Conservation (phyloP, 257 asterid species). For the Penstemon barbatus region DNA sequence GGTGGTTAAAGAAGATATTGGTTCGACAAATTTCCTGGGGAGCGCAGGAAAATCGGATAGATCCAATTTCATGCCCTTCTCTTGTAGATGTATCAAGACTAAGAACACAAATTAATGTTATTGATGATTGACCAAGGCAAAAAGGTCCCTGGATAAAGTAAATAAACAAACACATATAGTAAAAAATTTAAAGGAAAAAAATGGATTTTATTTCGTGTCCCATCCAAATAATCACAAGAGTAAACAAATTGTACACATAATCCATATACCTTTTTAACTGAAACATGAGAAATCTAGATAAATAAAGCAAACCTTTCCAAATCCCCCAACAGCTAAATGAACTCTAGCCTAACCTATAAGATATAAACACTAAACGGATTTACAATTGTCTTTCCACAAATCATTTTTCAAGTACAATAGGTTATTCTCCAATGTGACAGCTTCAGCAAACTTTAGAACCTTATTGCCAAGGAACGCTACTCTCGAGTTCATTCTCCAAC, state of each 20-base stretch:
- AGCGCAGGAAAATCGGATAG: too few species aligned
- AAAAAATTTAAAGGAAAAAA: not conserved
- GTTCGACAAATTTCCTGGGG: too few species aligned
- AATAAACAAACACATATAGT: too few species aligned
- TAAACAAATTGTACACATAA: conserved; percentile 4
- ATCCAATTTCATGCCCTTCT: too few species aligned
- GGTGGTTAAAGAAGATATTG: too few species aligned
- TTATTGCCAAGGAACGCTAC: not conserved
- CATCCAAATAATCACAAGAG: not conserved
- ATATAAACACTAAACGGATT: not conserved
- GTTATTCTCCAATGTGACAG: not conserved
- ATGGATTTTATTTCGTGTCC: conserved; percentile 18
- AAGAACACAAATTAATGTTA: too few species aligned
- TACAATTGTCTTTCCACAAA: conserved; percentile 22
- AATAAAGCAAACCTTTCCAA: not conserved
- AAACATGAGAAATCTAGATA: not conserved
- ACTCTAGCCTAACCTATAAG: conserved; percentile 19
- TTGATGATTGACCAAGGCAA: too few species aligned
- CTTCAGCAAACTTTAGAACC: conserved; percentile 4
- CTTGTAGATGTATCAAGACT: too few species aligned
- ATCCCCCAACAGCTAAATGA: conserved; percentile 9
- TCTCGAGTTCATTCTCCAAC: not conserved
- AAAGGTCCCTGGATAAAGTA: too few species aligned
- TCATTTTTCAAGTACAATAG: not conserved
- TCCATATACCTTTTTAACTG: not conserved